Conservation (phyloP, 106 monocot genomes). For the Dactylorhiza incarnata region DNA sequence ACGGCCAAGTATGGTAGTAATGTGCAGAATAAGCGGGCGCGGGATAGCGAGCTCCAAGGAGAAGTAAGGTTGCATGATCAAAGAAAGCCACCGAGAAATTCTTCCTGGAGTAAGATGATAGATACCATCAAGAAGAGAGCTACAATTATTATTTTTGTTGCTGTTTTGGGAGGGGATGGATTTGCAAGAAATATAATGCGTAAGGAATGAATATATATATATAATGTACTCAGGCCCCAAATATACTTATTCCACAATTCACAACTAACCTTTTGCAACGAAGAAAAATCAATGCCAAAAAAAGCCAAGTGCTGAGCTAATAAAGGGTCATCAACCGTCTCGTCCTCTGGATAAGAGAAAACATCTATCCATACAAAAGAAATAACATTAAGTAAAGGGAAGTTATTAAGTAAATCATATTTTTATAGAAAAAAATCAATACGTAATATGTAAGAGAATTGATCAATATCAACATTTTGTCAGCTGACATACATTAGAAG, state of each 20-base stretch:
- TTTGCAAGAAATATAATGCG: not conserved
- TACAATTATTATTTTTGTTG: too few relatives aligned
- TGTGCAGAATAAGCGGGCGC: too few relatives aligned
- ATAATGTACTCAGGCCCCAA: not conserved
- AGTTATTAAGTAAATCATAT: not conserved
- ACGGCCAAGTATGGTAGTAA: too few relatives aligned
- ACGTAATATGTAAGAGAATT: not conserved
- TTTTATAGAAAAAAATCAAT: not conserved
- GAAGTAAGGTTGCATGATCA: too few relatives aligned
- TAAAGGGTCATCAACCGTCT: constrained; percentile 89
- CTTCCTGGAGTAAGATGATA: not conserved
- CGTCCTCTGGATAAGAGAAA: constrained; percentile 99
- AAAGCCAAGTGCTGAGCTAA: constrained; percentile 92
- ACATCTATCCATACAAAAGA: constrained; percentile 74
- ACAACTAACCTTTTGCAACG: constrained; percentile 74
- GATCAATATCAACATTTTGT: not conserved
- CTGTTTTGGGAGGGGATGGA: too few relatives aligned
- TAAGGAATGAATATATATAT: not conserved
- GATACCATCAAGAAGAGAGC: not conserved
- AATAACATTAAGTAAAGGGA: constrained; percentile 6
- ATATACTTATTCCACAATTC: not conserved
- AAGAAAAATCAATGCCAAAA: constrained; percentile 97
- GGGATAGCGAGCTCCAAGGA: too few relatives aligned
- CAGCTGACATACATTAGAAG: not conserved
- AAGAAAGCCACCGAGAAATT: too few relatives aligned